A percentile compares a stretch with the other conserved stretches of the same genome.
These are phyloP conservation scores for Candida ascalaphidarum DNA, from an alignment of 805 yeast genomes.

Conservation along the genomic window DNA sequence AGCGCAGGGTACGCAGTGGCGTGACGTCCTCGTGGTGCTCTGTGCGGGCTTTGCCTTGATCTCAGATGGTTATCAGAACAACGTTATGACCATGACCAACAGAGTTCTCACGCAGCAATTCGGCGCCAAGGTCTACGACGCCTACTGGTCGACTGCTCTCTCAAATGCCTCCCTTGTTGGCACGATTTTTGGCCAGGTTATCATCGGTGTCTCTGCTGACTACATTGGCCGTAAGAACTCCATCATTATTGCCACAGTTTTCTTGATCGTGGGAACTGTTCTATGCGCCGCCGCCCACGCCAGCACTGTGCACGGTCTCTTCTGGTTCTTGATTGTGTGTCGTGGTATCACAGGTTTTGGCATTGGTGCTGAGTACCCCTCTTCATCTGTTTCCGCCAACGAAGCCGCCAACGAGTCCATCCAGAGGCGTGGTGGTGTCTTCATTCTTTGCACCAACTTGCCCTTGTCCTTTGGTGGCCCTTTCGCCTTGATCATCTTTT, in stretches of 20 bases:
- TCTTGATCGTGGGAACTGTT: constrained; percentile 56
- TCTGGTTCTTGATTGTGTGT: constrained; percentile 68
- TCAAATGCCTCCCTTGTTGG: constrained; percentile 65
- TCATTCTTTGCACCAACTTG: constrained; percentile 60
- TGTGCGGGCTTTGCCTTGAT: constrained; percentile 71
- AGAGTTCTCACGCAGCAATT: constrained; percentile 38
- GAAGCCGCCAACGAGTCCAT: constrained; percentile 68
- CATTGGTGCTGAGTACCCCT: constrained; percentile 71
- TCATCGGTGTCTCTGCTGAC: constrained; percentile 56
- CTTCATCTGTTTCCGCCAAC: constrained; percentile 58
- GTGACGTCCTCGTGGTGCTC: constrained; percentile 38
- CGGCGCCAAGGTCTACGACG: constrained; percentile 36
- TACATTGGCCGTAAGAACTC: constrained; percentile 64
- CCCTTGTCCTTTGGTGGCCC: constrained; percentile 76
- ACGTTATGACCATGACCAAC: constrained; percentile 64
- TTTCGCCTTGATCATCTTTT: constrained; percentile 57
- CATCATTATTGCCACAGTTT: constrained; percentile 53
- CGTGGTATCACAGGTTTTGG: constrained; percentile 77
- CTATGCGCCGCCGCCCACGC: constrained; percentile 71
- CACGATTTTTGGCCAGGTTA: constrained; percentile 63
- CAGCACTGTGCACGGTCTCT: constrained; percentile 47
- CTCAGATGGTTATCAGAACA: constrained; percentile 73
- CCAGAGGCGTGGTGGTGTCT: constrained; percentile 56
- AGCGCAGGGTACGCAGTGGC: too few relatives aligned
- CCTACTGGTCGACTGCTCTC: constrained; percentile 50